Evolutionary conservation across 768 basidiomycete species (phyloP), one percentile per base, ranked within the genome.

Genomic region (Termitomyces sp.): DNA sequence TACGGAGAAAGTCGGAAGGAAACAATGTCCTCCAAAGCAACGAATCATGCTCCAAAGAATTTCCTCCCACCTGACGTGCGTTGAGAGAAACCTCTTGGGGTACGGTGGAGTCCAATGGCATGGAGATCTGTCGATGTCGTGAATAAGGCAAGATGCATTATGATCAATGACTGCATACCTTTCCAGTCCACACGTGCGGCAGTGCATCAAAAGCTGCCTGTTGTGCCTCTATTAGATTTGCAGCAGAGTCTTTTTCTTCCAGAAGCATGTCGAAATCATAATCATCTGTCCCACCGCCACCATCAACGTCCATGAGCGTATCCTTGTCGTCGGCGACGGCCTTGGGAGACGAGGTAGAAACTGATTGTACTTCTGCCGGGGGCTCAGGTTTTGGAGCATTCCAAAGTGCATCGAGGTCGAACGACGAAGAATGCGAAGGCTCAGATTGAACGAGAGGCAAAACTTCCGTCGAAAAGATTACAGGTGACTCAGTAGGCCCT

Each of bases 181-280:
- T 88, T 60, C 91, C 91, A 5, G 69, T 73, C 92, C 91, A 94
- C 20, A 92, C 86, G 36, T 74, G 71, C 4, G 84, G 81, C 24
- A 79, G 62, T n/a, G 74, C 75, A 55, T 86, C 81, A 62, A 90
- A 83, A 13, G 69, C 69, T 20, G 74, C 76, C 58, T 81, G 77
- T 46, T 77, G 74, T 20, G 71, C 75, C 53, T 79, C 79, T 16
- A 76, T 56, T 39, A 62, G 64, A 39, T 70, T 63, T 4, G 64
- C 69, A 16, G 63, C 75, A 29, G 76, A 69, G 16, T 82, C 80
- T 59, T 86, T 82, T 57, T 88, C 84, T 57, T 84, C 82, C 39
- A 94, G 71, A 65, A 92, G 87, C 85, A 92, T 89, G 63, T 93
- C 92, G 64, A 94, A 92, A 68, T 92, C 92, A 60, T 85, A 82